Evolutionary conservation across 1,139 yeast species (phyloP).

Genomic region (Magnusiomyces paraingens): DNA sequence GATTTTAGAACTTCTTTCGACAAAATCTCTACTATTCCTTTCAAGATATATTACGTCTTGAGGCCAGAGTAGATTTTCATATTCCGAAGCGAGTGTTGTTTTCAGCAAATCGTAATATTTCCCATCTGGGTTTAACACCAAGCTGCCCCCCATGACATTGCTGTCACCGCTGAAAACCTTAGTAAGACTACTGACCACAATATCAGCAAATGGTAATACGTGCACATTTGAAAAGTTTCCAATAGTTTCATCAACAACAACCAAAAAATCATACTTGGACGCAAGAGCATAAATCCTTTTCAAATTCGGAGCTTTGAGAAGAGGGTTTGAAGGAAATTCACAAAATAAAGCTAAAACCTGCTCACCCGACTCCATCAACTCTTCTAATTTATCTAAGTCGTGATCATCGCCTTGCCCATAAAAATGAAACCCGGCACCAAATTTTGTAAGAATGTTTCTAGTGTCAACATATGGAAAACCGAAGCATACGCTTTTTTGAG

Average conservation of each 20-base stretch:
- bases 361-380: slow-evolving; percentile 54
- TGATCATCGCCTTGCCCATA: slow-evolving; percentile 77
- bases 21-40: slow-evolving; percentile 87
- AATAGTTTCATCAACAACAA: slow-evolving; percentile 88
- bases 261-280: slow-evolving; percentile 61
- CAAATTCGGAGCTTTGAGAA: slow-evolving; percentile 77
- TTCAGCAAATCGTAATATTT: slow-evolving; percentile 49
- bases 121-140: slow-evolving; percentile 68
- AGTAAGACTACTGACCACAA: slow-evolving; percentile 80
- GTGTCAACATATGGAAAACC: slow-evolving; percentile 97
- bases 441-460: slow-evolving; percentile 71
- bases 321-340: slow-evolving; percentile 92
- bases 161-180: slow-evolving; percentile 93
- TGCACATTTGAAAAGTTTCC: slow-evolving; percentile 85
- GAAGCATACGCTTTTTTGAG: slow-evolving; percentile 68
- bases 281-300: slow-evolving; percentile 57
- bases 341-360: slow-evolving; percentile 67
- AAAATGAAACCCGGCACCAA: slow-evolving; percentile 78
- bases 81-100: slow-evolving; percentile 45
- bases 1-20: slow-evolving; percentile 54
- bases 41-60: slow-evolving; percentile 92
- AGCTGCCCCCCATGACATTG: slow-evolving; percentile 90
- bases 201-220: slow-evolving; percentile 74
- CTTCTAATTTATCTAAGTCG: slow-evolving; percentile 61
- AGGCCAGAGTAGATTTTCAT: slow-evolving; percentile 78